phyloP scores from a whole-genome alignment of 1,139 yeast species.

The Kurtzmaniella quercitrusa region DNA sequence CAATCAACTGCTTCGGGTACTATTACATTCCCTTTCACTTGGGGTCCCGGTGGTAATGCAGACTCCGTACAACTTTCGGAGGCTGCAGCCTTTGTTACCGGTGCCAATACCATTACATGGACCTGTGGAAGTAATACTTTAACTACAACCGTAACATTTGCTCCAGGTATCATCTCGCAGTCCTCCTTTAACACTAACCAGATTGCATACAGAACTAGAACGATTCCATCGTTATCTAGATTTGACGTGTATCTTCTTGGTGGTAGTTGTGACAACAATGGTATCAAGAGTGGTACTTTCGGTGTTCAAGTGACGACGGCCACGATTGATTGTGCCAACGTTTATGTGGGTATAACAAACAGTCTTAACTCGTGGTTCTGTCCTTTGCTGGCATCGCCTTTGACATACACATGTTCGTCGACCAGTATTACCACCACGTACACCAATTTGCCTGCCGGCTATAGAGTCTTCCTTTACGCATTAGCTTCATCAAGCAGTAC shows the following conservation, averaged over 20 bases:
- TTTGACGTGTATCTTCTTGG: conserved; percentile 17
- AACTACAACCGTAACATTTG: conserved; percentile 14
- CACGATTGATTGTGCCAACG: conserved; percentile 19
- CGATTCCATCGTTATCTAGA: conserved; percentile 14
- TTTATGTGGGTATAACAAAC: conserved; percentile 19
- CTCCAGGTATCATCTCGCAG: conserved; percentile 5
- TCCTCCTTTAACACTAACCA: background rate
- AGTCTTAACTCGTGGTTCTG: conserved; percentile 19
- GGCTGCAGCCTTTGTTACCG: conserved; percentile 18
- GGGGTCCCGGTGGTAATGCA: conserved; percentile 23
- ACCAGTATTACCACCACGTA: conserved; percentile 12
- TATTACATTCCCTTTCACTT: conserved; percentile 22
- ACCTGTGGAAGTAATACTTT: conserved; percentile 23
- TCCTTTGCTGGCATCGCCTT: conserved; percentile 12
- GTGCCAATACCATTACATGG: conserved; percentile 24
- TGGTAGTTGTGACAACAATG: conserved; percentile 17
- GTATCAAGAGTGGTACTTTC: conserved; percentile 21
- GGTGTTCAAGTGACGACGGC: conserved; percentile 13
- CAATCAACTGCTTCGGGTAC: conserved; percentile 18
- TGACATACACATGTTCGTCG: conserved; percentile 15
- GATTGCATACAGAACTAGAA: background rate
- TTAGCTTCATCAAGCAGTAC: conserved; percentile 8
- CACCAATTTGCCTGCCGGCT: conserved; percentile 26
- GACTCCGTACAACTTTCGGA: conserved; percentile 15
- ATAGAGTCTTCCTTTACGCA: conserved; percentile 24